A percentile compares a stretch with the other conserved stretches of the same genome.
Conservation (phyloP, 179 eudicot species). For the Actinidia chinensis region DNA sequence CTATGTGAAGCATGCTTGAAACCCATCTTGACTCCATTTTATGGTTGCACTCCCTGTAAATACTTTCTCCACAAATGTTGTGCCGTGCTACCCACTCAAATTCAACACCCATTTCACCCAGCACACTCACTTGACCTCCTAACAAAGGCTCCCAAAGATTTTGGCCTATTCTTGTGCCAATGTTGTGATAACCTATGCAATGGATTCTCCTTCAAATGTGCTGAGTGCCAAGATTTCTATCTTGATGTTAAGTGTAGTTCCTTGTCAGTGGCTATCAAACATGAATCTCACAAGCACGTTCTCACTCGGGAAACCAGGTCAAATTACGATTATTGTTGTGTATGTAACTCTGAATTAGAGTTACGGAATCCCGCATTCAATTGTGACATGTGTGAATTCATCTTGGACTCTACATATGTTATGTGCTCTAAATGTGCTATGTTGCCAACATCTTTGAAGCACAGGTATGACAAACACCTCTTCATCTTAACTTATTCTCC, state of each 20-base stretch:
- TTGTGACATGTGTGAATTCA: neutral
- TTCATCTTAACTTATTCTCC: neutral
- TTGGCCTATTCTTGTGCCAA: neutral
- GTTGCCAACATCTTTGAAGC: neutral
- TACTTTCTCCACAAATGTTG: neutral
- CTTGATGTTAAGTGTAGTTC: neutral
- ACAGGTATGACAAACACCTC: neutral
- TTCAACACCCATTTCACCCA: conserved; percentile 7
- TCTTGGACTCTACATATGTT: too few relatives aligned
- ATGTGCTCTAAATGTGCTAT: neutral
- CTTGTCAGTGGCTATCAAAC: neutral
- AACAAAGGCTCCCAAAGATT: too few relatives aligned
- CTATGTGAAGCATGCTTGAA: neutral
- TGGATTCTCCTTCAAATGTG: neutral
- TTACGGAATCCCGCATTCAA: neutral
- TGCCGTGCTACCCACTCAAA: neutral
- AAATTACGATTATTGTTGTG: too few relatives aligned
- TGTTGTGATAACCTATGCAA: neutral
- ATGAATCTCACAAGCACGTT: neutral
- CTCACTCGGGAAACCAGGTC: neutral
- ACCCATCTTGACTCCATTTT: neutral
- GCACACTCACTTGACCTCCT: neutral
- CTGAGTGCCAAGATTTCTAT: neutral
- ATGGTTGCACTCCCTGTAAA: neutral
- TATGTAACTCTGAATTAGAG: too few relatives aligned